Percentiles rank a stretch among this genome's conserved stretches.
Evolutionary conservation across 306 rosid species (phyloP).

Genomic region (Vigna reflexopilosa): DNA sequence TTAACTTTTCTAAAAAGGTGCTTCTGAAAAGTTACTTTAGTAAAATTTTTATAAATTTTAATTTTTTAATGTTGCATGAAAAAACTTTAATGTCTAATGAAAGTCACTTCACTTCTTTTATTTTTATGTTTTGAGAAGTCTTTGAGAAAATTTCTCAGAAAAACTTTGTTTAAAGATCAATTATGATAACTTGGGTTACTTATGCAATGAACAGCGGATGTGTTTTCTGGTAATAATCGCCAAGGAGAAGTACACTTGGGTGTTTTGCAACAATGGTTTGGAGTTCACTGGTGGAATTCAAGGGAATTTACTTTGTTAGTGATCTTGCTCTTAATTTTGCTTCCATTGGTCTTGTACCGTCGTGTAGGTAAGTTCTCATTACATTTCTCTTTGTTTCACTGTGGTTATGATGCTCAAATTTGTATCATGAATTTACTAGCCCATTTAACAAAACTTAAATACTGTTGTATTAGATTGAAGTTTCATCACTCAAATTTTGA

Average conservation of each 20-base stretch:
- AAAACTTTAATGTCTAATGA: too few relatives aligned
- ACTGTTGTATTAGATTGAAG: background rate
- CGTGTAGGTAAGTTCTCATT: slow-evolving; percentile 72
- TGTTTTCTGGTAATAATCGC: slow-evolving; percentile 65
- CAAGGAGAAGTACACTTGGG: slow-evolving; percentile 74
- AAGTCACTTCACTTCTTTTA: too few relatives aligned
- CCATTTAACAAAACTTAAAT: too few relatives aligned
- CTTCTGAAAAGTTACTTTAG: too few relatives aligned
- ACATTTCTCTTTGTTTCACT: slow-evolving; percentile 12
- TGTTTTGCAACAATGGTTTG: slow-evolving; percentile 91
- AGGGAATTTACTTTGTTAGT: slow-evolving; percentile 71
- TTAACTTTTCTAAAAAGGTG: too few relatives aligned
- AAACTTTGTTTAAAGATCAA: background rate
- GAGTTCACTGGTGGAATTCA: slow-evolving; percentile 91
- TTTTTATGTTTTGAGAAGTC: too few relatives aligned
- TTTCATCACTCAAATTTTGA: background rate
- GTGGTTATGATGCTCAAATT: background rate
- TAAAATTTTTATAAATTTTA: too few relatives aligned
- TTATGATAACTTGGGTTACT: background rate
- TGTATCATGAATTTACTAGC: background rate
- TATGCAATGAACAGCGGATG: slow-evolving; percentile 68
- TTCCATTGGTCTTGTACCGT: slow-evolving; percentile 73
- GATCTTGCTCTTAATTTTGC: slow-evolving; percentile 59
- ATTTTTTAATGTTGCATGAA: too few relatives aligned
- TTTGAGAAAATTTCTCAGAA: too few relatives aligned